These are phyloP conservation scores for Hemileccinum impolitum DNA, from an alignment of 768 basidiomycete species.

Conservation along the genomic window DNA sequence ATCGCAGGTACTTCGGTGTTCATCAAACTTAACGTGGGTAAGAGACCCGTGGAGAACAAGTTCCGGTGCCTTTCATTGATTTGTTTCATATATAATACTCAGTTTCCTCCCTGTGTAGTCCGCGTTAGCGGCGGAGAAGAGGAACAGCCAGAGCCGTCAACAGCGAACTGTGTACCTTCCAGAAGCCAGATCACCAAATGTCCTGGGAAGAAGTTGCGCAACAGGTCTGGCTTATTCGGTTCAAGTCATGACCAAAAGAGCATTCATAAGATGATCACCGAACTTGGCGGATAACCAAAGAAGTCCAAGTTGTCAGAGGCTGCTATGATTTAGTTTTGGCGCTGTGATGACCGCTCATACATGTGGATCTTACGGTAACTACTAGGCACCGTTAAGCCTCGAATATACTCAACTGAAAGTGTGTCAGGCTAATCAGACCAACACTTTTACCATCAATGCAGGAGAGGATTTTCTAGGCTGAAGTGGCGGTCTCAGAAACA, in stretches of 20 bases:
- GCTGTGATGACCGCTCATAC: neutral
- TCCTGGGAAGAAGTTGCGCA: neutral
- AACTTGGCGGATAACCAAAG: neutral
- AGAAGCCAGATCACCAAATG: neutral
- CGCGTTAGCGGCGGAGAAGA: neutral
- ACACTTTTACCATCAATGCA: neutral
- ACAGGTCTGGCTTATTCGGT: neutral
- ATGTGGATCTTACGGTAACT: conserved; percentile 13
- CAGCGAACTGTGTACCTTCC: neutral
- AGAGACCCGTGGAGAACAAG: neutral
- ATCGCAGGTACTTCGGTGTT: no score
- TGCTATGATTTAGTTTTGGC: neutral
- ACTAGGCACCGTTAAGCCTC: neutral
- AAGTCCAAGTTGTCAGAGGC: neutral
- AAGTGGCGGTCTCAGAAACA: neutral
- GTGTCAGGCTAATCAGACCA: no score
- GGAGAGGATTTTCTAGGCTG: neutral
- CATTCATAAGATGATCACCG: neutral
- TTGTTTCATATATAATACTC: no score
- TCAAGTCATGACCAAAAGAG: neutral
- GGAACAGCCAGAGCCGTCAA: neutral
- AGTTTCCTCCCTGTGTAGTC: no score
- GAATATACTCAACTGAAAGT: neutral
- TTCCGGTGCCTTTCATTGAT: neutral
- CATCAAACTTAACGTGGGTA: no score